Evolutionary conservation across 148 eudicot genomes (phyloP), one percentile per base, ranked within the genome.

Genomic region (Cornus controversa): DNA sequence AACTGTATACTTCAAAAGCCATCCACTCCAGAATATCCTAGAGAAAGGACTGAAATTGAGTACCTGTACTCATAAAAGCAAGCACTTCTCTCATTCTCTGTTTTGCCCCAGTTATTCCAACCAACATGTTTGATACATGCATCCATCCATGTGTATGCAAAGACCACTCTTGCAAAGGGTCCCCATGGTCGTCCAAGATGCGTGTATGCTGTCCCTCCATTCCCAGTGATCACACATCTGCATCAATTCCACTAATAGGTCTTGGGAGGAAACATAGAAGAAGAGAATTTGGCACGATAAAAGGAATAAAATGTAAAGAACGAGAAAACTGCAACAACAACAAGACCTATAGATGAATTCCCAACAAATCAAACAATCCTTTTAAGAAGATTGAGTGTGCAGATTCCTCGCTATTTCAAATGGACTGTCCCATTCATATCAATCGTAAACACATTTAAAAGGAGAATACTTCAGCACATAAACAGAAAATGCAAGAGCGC

Each of bases 131-230:
- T 87, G 69, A 96, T 68, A 66, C 98, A 94, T 66, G 90, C 89
- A 84, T 94, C 98, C 94, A 94, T 92, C 78, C 89, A 87, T n/a
- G 94, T 89, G 81, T 92, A 91, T 18, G 96, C 98, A 79, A 85
- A 94, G 26, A 94, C 94, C 76, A 96, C 99, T 79, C 98, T 86
- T 77, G 97, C 98, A 82, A 90, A 96, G 24, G 98, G 98, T 60
- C 99, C 99, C 99, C 99, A 96, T 67, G 99, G 99, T 29, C 99
- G 91, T 75, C 99, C 99, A 65, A 96, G 99, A 86, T 88, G 75
- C 9, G 90, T 68, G 71, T 91, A 96, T 66, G 87, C 78, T 70
- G 90, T 71, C 69, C 80, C 86, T 60, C 99, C 99, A 77, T 86
- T 90, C 71, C 99, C 98, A 29, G 99, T 96, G 75, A 96, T 91